Evolutionary conservation across 1,284 basidiomycete genomes (phyloP).

Genomic region (Apiotrichum laibachii): DNA sequence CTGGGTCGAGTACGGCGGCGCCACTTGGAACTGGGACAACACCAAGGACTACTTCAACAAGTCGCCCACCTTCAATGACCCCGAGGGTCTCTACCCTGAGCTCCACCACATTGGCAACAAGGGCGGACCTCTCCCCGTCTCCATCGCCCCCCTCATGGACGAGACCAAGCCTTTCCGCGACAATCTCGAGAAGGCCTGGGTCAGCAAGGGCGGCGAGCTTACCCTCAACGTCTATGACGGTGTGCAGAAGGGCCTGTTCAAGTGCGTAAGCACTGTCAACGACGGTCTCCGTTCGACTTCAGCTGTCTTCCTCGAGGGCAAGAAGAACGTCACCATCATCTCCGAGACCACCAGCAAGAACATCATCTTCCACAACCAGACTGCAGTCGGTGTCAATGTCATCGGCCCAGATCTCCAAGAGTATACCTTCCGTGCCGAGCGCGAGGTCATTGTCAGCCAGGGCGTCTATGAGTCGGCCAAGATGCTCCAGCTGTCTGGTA

Average conservation of each 20-base stretch:
- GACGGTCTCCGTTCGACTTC: slow-evolving; percentile 11
- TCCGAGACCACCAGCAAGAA: slow-evolving; percentile 10
- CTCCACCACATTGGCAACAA: slow-evolving; percentile 5
- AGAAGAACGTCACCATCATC: slow-evolving; percentile 14
- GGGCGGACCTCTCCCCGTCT: slow-evolving; percentile 10
- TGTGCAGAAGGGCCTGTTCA: slow-evolving; percentile 13
- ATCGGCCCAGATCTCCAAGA: slow-evolving; percentile 14
- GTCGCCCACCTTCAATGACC: slow-evolving; percentile 12
- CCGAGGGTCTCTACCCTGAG: slow-evolving; percentile 8
- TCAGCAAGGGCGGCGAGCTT: slow-evolving; percentile 7
- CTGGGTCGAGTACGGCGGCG: slow-evolving; percentile 36
- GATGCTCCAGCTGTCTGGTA: slow-evolving; percentile 16
- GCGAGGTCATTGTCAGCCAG: slow-evolving; percentile 19
- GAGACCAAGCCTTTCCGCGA: slow-evolving; percentile 19
- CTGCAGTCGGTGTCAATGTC: slow-evolving; percentile 15
- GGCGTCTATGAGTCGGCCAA: slow-evolving; percentile 17
- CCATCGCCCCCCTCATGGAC: slow-evolving; percentile 11
- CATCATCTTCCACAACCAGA: slow-evolving; percentile 14
- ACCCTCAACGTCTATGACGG: slow-evolving; percentile 13
- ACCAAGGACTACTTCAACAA: slow-evolving; percentile 21
- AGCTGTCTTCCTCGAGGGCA: slow-evolving; percentile 12
- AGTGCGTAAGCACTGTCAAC: slow-evolving; percentile 15
- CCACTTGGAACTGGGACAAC: slow-evolving; percentile 12
- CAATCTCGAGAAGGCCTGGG: slow-evolving; percentile 15
- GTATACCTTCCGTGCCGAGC: slow-evolving; percentile 15